Base-by-base conservation (phyloP, 75 land plant genomes). In the Picea glauca region DNA sequence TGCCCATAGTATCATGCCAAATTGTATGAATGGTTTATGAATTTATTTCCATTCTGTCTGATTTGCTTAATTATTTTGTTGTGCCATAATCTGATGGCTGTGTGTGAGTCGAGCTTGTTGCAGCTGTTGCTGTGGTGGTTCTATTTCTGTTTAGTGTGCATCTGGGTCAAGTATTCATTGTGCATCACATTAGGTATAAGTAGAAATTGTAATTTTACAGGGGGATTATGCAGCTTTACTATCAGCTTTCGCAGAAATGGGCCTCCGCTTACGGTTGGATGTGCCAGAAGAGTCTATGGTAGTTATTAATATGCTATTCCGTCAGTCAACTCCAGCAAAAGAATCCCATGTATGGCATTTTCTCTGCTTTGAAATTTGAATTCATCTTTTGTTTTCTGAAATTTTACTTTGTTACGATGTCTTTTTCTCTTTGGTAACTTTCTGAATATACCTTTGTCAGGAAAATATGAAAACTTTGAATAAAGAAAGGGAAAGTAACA, bases 231-330 rank as follows among this genome's bases (percentile, higher is more conserved):
- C 89, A 32, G 94, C 98, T n/a, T 82, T 96, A 54, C 78, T 96
- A 78, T 94, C 99, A 72, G 84, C 99, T 2, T 94, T 96, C 76
- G 62, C 93, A 15, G 98, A 96, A 79, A 89, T 96, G 90, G 99
- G 99, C 50, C 88, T 96, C 77, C 90, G 80, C 80, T 84, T 96
- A 74, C 94, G 94, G 3, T 58, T 96, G 61, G 99, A 96, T 62
- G 84, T 94, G 88, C 99, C 99, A 62, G 98, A 94, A 43, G 95
- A 94, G 76, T 93, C 90, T 31, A 92, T 96, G 97, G 83, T 85
- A 60, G 78, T 91, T 46, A 81, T 88, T 38, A 94, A 78, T 82
- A 78, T 87, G 38, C 87, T 96, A 66, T 96, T 96, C 70, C 91
- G 99, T 23, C 78, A 79, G 68, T 85, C 99, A 21, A 85, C 92